These are phyloP conservation scores for Cubamyces sp. DNA, from an alignment of 768 basidiomycete genomes.

Conservation along the genomic window DNA sequence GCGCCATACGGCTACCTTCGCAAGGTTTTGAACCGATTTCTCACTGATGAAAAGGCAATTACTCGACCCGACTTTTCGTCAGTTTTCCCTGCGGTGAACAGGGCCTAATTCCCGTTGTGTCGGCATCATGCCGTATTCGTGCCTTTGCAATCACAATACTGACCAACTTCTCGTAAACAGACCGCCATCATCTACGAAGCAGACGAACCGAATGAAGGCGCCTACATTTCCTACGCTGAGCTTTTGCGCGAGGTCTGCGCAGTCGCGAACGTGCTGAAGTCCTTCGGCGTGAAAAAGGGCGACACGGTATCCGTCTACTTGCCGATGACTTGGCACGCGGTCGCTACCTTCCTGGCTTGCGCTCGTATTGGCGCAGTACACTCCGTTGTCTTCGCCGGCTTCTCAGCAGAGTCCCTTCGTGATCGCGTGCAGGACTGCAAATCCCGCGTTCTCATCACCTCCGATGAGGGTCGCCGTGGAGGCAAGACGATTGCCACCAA, in stretches of 20 bases:
- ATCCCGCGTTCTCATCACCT: constrained; percentile 90
- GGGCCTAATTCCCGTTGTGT: no score
- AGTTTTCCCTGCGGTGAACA: no score
- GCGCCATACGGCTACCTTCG: no score
- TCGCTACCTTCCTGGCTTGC: constrained; percentile 96
- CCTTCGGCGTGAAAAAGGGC: constrained; percentile 90
- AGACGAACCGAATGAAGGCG: constrained; percentile 85
- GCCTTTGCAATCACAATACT: neutral
- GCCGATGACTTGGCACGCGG: constrained; percentile 95
- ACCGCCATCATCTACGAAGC: constrained; percentile 98
- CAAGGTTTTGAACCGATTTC: no score
- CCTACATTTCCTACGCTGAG: constrained; percentile 78
- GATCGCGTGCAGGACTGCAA: constrained; percentile 91
- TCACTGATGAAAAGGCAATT: no score
- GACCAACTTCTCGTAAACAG: constrained; percentile 40
- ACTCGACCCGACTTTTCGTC: no score
- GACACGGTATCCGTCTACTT: constrained; percentile 94
- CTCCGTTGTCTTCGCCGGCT: constrained; percentile 97
- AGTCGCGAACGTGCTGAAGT: constrained; percentile 90
- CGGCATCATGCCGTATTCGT: neutral
- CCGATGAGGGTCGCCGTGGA: constrained; percentile 92
- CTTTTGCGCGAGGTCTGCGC: constrained; percentile 89
- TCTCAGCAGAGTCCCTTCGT: constrained; percentile 91
- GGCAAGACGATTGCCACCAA: constrained; percentile 96
- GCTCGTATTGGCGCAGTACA: constrained; percentile 96